Evolutionary conservation across 2,329 filamentous ascomycete species (phyloP).

Genomic region (Ophiostoma fasciatum): DNA sequence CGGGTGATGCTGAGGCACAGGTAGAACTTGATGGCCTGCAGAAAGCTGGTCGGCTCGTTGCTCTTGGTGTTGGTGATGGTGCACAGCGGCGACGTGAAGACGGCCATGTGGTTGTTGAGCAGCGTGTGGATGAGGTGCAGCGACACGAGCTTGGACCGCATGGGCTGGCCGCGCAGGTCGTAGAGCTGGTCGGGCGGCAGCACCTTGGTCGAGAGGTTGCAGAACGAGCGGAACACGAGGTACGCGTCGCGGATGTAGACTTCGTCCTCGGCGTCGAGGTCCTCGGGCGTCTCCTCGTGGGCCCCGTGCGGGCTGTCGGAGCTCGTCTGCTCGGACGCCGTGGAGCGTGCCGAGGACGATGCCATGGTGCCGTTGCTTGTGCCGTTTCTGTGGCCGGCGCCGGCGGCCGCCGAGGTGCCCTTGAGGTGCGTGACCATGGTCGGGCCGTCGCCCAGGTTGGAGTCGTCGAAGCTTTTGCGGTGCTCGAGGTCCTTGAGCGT

Average conservation of each 20-base stretch:
- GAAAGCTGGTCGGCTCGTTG: conserved; percentile 76
- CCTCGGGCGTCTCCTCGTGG: conserved; percentile 41
- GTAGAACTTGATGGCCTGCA: conserved; percentile 94
- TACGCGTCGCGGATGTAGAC: conserved; percentile 96
- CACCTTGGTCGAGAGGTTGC: conserved; percentile 89
- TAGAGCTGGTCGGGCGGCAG: conserved; percentile 82
- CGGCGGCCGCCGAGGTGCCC: not conserved
- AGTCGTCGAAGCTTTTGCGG: conserved; percentile 55
- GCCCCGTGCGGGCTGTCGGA: conserved; percentile 36
- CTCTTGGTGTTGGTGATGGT: conserved; percentile 85
- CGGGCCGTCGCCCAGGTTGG: conserved; percentile 48
- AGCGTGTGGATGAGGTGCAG: conserved; percentile 91
- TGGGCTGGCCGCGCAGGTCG: conserved; percentile 83
- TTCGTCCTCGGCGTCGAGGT: conserved; percentile 66
- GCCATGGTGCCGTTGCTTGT: no score
- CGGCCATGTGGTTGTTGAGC: conserved; percentile 80
- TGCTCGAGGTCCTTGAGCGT: conserved; percentile 53
- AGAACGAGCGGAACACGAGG: conserved; percentile 92
- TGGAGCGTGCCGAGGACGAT: conserved; percentile 24
- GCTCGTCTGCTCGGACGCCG: conserved; percentile 35
- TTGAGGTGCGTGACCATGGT: conserved; percentile 52
- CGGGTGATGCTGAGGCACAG: conserved; percentile 87
- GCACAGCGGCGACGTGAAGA: conserved; percentile 83
- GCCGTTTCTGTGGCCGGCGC: not conserved
- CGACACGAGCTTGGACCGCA: conserved; percentile 93